These are phyloP conservation scores for Agrocybe pediades DNA, from an alignment of 768 basidiomycete genomes.

Conservation along the genomic window DNA sequence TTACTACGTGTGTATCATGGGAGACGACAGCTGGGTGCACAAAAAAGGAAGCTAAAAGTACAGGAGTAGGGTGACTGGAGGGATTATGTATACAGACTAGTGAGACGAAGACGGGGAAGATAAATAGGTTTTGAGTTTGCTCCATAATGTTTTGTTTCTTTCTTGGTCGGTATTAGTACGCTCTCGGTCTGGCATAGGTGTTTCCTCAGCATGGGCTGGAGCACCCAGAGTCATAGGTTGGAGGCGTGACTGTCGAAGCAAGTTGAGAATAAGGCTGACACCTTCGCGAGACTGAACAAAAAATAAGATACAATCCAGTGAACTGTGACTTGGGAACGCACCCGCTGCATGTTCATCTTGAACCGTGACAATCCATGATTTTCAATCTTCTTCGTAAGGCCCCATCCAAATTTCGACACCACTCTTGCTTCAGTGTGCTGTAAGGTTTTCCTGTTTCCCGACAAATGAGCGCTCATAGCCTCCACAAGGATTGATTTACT, in stretches of 20 bases:
- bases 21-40: background rate
- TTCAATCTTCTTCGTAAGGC: constrained; percentile 85
- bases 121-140: constrained; percentile 45
- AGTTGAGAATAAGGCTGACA: constrained; percentile 76
- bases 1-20: background rate
- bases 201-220: constrained; percentile 20
- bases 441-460: constrained; percentile 61
- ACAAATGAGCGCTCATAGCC: constrained; percentile 1
- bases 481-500: constrained; percentile 21
- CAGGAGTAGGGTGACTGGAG: constrained; percentile 1
- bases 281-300: constrained; percentile 77
- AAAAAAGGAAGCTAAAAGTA: background rate
- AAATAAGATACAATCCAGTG: constrained; percentile 6
- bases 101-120: constrained; percentile 26
- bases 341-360: constrained; percentile 86
- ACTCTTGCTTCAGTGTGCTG: constrained; percentile 88
- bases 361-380: constrained; percentile 82
- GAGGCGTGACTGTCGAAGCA: constrained; percentile 78
- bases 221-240: constrained; percentile 54
- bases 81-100: constrained; percentile 3
- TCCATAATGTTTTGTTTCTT: constrained; percentile 30
- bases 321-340: constrained; percentile 33
- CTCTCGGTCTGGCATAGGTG: constrained; percentile 11
- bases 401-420: constrained; percentile 90
- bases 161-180: constrained; percentile 13